Conservation (phyloP, 176 grass and related monocot genomes). For the Ensete glaucum region DNA sequence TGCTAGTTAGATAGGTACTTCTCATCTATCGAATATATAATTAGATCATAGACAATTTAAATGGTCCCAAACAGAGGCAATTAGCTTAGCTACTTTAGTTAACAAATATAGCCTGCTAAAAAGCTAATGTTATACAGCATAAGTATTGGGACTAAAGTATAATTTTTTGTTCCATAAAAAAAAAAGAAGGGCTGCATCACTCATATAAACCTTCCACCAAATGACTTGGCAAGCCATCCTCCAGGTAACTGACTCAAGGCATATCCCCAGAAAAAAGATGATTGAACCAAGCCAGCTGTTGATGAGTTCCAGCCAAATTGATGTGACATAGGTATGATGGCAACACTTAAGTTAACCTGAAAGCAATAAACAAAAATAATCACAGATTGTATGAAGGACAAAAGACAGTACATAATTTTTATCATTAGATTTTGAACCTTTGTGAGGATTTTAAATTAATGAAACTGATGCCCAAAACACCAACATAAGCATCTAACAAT, state of each 20-base stretch:
- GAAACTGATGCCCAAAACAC: not conserved
- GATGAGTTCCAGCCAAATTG: slow-evolving; percentile 94
- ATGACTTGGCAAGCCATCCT: slow-evolving; percentile 78
- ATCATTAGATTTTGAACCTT: not conserved
- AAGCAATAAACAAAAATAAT: slow-evolving; percentile 24
- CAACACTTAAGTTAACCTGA: slow-evolving; percentile 95
- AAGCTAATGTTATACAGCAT: not conserved
- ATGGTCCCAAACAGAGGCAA: not conserved
- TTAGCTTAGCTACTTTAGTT: not conserved
- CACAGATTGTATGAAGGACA: slow-evolving; percentile 7
- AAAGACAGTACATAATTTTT: not conserved
- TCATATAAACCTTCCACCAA: slow-evolving; percentile 90
- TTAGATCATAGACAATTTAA: not conserved
- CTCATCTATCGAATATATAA: not conserved
- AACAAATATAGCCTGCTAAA: not conserved
- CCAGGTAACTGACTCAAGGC: slow-evolving; percentile 88
- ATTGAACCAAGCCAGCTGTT: slow-evolving; percentile 93
- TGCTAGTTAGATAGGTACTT: not conserved
- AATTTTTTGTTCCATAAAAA: not conserved
- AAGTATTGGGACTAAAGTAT: not conserved
- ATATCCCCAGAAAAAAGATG: slow-evolving; percentile 93
- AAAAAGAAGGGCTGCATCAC: slow-evolving; percentile 5
- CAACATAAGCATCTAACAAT: not conserved
- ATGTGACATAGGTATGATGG: slow-evolving; percentile 94
- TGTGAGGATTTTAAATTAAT: not conserved